Base-by-base conservation (phyloP, 257 asterid species). In the Lithospermum erythrorhizon region DNA sequence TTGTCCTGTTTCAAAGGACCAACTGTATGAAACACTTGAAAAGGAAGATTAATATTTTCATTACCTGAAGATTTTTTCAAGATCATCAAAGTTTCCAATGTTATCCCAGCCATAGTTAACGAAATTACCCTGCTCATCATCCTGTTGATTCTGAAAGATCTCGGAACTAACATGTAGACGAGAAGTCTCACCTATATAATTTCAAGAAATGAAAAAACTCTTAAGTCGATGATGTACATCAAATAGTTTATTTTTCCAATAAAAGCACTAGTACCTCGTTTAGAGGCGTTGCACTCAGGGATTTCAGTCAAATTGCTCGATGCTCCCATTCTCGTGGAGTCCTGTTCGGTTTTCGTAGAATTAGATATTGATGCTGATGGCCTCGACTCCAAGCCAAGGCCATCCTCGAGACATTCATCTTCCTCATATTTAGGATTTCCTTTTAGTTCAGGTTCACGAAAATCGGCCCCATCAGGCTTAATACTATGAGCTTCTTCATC, bases 81-180 rank as follows among this genome's bases (percentile, higher is more conserved):
- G 90, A 65, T 88, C 98, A 61, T 86, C 95, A 68, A 91, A 91
- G 73, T 90, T 91, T 74, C 96, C 94, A 52, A 91, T 86, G 65
- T 73, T 82, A 30, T 83, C 90, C 98, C 98, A 91, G 67, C 81
- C 84, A 73, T 82, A 91, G 76, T 82, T 89, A 73, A 72, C 84
- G 72, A 82, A 76, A 67, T 88, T 95, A 48, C 81, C 74, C 65
- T 79, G 80, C 68, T 87, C 94, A 61, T 76, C 73, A 53, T 75
- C 86, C 55, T 75, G 61, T 30, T 69, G 80, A 65, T 79, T 82
- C 78, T 82, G 85, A 72, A 85, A 76, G 60, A 72, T 63, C 65
- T 74, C 86, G 72, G 88, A 76, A 69, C 72, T 82, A 63, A 75
- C 73, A 55, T 55, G 68, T 32, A 67, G 72, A 61, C 56, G 70